Evolutionary conservation across 345 rosid species (phyloP).

Genomic region (Brassica nigra): DNA sequence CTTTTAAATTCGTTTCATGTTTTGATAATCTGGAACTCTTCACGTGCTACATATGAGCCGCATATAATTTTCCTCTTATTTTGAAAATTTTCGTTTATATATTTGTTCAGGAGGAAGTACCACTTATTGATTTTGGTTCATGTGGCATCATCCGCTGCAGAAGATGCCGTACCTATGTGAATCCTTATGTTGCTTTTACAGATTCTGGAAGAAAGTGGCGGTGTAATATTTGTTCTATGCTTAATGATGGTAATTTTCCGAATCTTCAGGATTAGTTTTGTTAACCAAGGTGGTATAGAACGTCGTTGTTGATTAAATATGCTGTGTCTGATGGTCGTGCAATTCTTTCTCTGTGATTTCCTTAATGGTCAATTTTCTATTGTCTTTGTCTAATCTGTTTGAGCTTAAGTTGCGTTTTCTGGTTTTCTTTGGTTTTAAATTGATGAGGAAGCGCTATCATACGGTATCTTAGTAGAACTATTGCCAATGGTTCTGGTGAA

Average conservation of each 20-base stretch:
- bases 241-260: slow-evolving; percentile 77
- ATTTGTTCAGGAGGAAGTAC: slow-evolving; percentile 94
- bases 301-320: neutral
- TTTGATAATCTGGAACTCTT: slow-evolving; percentile 9
- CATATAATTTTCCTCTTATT: slow-evolving; percentile 6
- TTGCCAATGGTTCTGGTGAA: no score
- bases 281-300: slow-evolving; percentile 3
- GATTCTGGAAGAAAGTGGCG: slow-evolving; percentile 99
- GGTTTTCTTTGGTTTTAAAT: no score
- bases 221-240: slow-evolving; percentile 90
- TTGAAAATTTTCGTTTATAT: no score
- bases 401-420: no score
- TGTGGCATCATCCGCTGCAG: slow-evolving; percentile 95
- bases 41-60: slow-evolving; percentile 2
- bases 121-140: slow-evolving; percentile 80
- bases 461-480: no score
- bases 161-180: slow-evolving; percentile 96
- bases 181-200: slow-evolving; percentile 85
- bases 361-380: no score
- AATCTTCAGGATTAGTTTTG: neutral
- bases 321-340: neutral
- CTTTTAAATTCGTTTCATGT: neutral
- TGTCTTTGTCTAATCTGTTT: no score
- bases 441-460: no score
- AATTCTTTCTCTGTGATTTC: slow-evolving; percentile 1